A percentile compares a stretch with the other conserved stretches of the same genome.
Evolutionary conservation across 2,329 filamentous ascomycete genomes (phyloP).

Genomic region (Exophiala lecanii-corni): DNA sequence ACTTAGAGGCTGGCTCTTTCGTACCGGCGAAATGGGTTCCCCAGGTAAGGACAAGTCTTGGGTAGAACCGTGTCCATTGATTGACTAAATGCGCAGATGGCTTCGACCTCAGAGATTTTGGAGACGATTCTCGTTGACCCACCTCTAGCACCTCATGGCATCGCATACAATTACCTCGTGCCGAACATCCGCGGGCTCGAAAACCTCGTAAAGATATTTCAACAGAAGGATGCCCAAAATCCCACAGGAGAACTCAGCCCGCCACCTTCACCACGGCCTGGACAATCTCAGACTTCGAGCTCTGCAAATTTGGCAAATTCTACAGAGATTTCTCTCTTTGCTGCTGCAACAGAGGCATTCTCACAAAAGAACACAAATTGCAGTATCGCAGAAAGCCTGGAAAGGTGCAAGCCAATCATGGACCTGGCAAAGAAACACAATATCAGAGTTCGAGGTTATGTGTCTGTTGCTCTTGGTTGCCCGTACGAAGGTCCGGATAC

Average conservation of each 20-base stretch:
- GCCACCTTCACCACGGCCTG: constrained; percentile 34
- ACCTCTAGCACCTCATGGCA: constrained; percentile 46
- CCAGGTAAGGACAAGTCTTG: constrained; percentile 43
- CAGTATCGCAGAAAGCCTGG: constrained; percentile 57
- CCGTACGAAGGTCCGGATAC: constrained; percentile 63
- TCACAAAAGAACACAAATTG: constrained; percentile 64
- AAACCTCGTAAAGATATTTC: constrained; percentile 52
- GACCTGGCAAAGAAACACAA: constrained; percentile 50
- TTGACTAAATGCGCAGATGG: no score
- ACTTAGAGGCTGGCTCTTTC: constrained; percentile 51
- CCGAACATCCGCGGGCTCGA: constrained; percentile 60
- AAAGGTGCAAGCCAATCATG: constrained; percentile 56
- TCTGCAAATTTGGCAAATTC: constrained; percentile 36
- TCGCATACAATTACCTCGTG: constrained; percentile 63
- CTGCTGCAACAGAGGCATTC: constrained; percentile 61
- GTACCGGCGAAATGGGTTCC: constrained; percentile 53
- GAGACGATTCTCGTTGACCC: constrained; percentile 49
- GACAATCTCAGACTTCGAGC: constrained; percentile 36
- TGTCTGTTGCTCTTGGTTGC: constrained; percentile 61
- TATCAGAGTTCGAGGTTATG: constrained; percentile 59
- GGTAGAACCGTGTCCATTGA: no score
- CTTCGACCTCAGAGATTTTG: constrained; percentile 58
- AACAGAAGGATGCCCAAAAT: constrained; percentile 35
- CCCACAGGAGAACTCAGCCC: constrained; percentile 29
- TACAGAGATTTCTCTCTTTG: constrained; percentile 59